Conservation (phyloP, 2,329 filamentous ascomycete species). For the Xylaria sp. region DNA sequence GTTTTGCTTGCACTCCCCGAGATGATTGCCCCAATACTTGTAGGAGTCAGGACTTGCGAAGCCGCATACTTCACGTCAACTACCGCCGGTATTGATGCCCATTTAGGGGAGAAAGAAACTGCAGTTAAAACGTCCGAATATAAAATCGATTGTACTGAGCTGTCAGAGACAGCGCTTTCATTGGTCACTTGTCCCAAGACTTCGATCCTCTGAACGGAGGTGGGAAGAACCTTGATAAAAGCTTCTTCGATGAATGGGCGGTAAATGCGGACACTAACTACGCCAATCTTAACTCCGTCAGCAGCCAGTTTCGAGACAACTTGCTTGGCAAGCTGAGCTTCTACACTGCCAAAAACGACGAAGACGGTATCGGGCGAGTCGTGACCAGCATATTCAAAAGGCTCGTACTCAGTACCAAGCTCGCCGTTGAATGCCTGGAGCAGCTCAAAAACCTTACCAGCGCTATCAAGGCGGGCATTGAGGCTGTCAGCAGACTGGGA, state of each 20-base stretch:
- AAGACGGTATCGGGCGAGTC: conserved; percentile 81
- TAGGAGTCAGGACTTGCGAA: conserved; percentile 65
- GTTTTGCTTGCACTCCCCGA: conserved; percentile 60
- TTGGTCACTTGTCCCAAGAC: conserved; percentile 90
- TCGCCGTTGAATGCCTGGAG: conserved; percentile 85
- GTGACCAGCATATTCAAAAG: conserved; percentile 95
- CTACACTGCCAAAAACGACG: conserved; percentile 91
- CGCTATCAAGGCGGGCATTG: conserved; percentile 75
- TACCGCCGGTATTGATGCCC: conserved; percentile 70
- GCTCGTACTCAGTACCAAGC: conserved; percentile 89
- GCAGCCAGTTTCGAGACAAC: conserved; percentile 77
- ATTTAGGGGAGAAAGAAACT: conserved; percentile 79
- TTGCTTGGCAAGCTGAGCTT: conserved; percentile 86
- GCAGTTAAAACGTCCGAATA: conserved; percentile 92
- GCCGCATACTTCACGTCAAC: conserved; percentile 92
- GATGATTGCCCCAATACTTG: conserved; percentile 62
- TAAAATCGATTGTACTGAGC: conserved; percentile 81
- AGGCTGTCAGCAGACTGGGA: conserved; percentile 67
- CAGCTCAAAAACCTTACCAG: conserved; percentile 75
- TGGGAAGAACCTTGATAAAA: conserved; percentile 84
- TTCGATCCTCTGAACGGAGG: conserved; percentile 77
- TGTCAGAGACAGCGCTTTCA: conserved; percentile 76
- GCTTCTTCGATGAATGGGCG: conserved; percentile 94
- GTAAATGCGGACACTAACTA: conserved; percentile 92
- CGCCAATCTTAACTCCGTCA: conserved; percentile 81